A percentile compares a stretch with the other conserved stretches of the same genome.
Conservation (phyloP, 306 rosid species). For the Castanospermum australe region DNA sequence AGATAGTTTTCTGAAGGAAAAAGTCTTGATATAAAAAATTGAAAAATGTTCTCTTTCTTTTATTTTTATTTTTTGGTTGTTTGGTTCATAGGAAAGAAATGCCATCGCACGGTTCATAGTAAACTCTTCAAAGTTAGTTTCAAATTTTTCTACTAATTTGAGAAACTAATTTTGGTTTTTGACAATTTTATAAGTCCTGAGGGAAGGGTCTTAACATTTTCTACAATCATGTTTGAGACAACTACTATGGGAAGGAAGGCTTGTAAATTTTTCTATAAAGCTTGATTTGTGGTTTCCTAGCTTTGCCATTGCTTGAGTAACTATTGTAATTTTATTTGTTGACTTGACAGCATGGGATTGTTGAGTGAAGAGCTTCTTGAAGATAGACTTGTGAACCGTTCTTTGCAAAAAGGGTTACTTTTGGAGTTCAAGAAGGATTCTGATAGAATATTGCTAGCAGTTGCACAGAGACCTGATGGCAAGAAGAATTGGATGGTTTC, state of each 20-base stretch:
- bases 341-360: constrained; percentile 47
- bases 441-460: constrained; percentile 76
- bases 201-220: neutral
- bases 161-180: neutral
- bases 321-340: constrained; percentile 7
- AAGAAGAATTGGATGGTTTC: constrained; percentile 99
- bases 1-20: neutral
- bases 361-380: constrained; percentile 62
- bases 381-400: constrained; percentile 61
- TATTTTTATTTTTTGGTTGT: neutral
- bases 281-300: constrained; percentile 8
- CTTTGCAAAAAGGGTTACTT: constrained; percentile 71
- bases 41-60: neutral
- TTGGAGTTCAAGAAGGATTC: constrained; percentile 94
- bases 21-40: neutral
- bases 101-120: too few relatives aligned
- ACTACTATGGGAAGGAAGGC: constrained; percentile 6
- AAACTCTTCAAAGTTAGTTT: constrained; percentile 1
- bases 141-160: neutral
- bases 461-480: constrained; percentile 93
- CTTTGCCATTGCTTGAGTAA: constrained; percentile 24
- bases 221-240: neutral
- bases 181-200: neutral
- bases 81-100: neutral
- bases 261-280: neutral